These are phyloP conservation scores for Apiotrichum sp. DNA, from an alignment of 1,284 basidiomycete genomes.

Conservation along the genomic window DNA sequence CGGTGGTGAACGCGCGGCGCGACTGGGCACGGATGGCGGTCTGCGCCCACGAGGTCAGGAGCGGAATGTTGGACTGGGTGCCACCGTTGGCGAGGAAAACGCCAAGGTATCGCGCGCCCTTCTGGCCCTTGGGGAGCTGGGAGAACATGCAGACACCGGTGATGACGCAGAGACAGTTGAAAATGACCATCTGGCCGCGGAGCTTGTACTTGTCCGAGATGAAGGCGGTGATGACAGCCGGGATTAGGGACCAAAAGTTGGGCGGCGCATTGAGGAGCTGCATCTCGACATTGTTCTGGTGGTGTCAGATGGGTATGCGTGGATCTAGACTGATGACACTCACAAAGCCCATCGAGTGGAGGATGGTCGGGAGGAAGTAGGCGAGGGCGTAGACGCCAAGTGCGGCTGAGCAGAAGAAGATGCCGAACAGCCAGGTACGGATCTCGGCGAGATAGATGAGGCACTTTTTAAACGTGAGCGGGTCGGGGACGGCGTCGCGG, in stretches of 20 bases:
- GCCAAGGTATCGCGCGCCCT: conserved; percentile 11
- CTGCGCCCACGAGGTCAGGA: conserved; percentile 39
- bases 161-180: conserved; percentile 10
- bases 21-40: conserved; percentile 48
- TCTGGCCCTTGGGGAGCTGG: conserved; percentile 3
- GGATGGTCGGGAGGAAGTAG: conserved; percentile 49
- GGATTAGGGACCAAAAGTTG: conserved; percentile 39
- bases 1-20: conserved; percentile 34
- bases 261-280: conserved; percentile 45
- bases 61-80: conserved; percentile 32
- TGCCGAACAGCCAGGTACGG: conserved; percentile 49
- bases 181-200: conserved; percentile 6
- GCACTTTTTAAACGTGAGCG: conserved; percentile 39
- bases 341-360: conserved; percentile 22
- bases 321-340: conserved; percentile 26
- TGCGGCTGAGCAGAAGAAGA: conserved; percentile 40
- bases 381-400: conserved; percentile 20
- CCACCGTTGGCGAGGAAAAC: conserved; percentile 37
- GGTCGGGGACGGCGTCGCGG: conserved; percentile 45
- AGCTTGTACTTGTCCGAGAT: conserved; percentile 37
- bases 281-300: conserved; percentile 20
- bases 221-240: conserved; percentile 37
- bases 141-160: conserved; percentile 13
- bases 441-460: conserved; percentile 41
- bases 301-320: conserved; percentile 25